Base-by-base conservation (phyloP, 306 rosid species). In the Albizia julibrissin region DNA sequence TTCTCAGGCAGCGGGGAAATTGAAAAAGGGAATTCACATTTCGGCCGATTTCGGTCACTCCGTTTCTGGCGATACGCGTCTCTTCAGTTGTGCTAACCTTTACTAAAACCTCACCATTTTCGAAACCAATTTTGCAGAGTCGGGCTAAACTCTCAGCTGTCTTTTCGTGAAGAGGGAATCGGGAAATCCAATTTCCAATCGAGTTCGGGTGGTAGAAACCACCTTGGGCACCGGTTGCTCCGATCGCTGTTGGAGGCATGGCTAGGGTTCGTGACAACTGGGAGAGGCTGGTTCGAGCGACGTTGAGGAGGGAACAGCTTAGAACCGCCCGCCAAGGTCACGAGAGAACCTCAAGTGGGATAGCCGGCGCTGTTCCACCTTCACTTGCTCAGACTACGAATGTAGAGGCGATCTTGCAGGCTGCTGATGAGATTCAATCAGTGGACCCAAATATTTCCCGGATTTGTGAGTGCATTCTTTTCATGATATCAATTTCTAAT, bases 351-450 rank as follows among this genome's bases (percentile, higher is more conserved):
- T 84, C 92, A 3, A 89, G 91, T 27, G 99, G 97, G 43, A 92
- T 95, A 76, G 98, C 94, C 79, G 94, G 93, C 13, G 87, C 92
- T 2, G 93, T 95, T 65, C 98, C 97, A 1, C 88, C 94, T 5
- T 95, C 98, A 21, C 97, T 93, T 3, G 92, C 88, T 50, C 89
- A 83, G 73, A 78, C 88, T 6, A 90, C 95, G 3, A 90, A 95
- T 83, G 79, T 95, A 78, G 98, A 95, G 44, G 85, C 91, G 64
- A 95, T 95, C 83, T 85, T 95, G 56, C 97, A 87, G 43, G 98
- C 99, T 12, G 99, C 98, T 29, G 97, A 95, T 87, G 97, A 89
- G 79, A 87, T 95, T 89, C 98, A 92, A 79, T 78, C 86, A 5
- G 96, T 91, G 85, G 93, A 95, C 62, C 87, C 98, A 21, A 88